A percentile compares a stretch with the other conserved stretches of the same genome.
Conservation (phyloP, 768 basidiomycete species). For the Hygrophorus russula region DNA sequence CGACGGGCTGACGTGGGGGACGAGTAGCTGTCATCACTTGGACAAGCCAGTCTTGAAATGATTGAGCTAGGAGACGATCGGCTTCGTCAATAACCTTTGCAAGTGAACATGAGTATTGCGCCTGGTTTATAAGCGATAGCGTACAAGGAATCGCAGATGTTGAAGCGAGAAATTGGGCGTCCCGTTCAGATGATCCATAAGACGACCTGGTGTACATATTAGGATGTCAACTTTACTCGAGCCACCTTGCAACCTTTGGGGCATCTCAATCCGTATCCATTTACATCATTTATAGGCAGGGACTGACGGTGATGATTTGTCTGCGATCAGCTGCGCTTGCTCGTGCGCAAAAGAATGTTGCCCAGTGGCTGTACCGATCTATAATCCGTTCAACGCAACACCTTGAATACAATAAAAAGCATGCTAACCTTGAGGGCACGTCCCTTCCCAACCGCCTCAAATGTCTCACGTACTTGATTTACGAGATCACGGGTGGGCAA, state of each 20-base stretch:
- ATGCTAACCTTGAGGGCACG: conserved; percentile 69
- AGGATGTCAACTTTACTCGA: conserved; percentile 89
- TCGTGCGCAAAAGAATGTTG: conserved; percentile 93
- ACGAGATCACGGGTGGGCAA: conserved; percentile 93
- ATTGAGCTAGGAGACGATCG: conserved; percentile 88
- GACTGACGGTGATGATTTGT: conserved; percentile 40
- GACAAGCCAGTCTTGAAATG: conserved; percentile 91
- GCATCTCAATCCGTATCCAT: background rate
- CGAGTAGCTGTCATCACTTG: conserved; percentile 71
- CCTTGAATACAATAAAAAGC: conserved; percentile 1
- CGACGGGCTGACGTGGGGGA: conserved; percentile 12
- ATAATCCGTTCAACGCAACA: conserved; percentile 4
- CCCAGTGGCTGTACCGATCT: conserved; percentile 79
- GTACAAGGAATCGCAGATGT: conserved; percentile 87
- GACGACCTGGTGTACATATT: conserved; percentile 89
- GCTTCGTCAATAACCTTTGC: conserved; percentile 92
- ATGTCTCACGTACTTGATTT: conserved; percentile 82
- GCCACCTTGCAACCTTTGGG: conserved; percentile 63
- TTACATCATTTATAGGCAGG: background rate
- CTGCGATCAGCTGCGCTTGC: conserved; percentile 67
- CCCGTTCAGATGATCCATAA: conserved; percentile 87
- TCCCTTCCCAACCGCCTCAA: conserved; percentile 77
- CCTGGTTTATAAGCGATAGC: conserved; percentile 15
- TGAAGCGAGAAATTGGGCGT: conserved; percentile 89
- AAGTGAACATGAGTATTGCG: background rate